Evolutionary conservation across 108 stramenopile species (phyloP), one percentile per base, ranked within the genome.

Genomic region (Nitzschia sp.): DNA sequence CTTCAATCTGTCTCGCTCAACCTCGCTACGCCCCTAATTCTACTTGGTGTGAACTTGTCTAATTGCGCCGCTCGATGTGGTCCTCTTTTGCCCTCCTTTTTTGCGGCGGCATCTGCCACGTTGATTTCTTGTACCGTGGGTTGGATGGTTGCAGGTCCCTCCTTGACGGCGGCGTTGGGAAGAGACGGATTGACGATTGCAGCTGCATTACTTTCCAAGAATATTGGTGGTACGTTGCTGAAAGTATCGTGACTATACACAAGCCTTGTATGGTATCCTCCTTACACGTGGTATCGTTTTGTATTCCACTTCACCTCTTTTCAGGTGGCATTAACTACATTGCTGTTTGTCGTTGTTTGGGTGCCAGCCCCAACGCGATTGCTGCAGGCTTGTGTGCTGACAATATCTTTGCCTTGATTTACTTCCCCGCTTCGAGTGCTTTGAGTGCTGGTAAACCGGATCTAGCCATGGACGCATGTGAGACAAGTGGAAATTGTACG

Each of bases 281-380:
- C n/a, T n/a, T n/a, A n/a, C n/a, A n/a, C n/a, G n/a, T n/a, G n/a
- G n/a, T n/a, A n/a, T n/a, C n/a, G n/a, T n/a, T n/a, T n/a, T n/a
- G n/a, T n/a, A n/a, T n/a, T n/a, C n/a, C n/a, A n/a, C n/a, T n/a
- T n/a, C n/a, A n/a, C n/a, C n/a, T 34, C 29, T 34, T 34, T 34
- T 5, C 29, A 34, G 91, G 91, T 5, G 91, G 91, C 10, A 86
- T 92, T 63, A 92, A 92, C 63, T 92, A 92, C 62, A 65, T 89
- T 52, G 86, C 91, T 8, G 91, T 92, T 6, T 85, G 82, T 54
- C 55, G 81, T 34, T 72, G 75, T 44, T 51, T 81, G 15, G 39
- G 63, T 51, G 84, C 82, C 8, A 73, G 80, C 55, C 73, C 86
- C 9, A 67, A 83, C 10, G 86, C 88, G 17, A 56, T 90, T 50